These are phyloP conservation scores for Meyerozyma guilliermondii DNA, from an alignment of 1,139 yeast species.

Conservation along the genomic window DNA sequence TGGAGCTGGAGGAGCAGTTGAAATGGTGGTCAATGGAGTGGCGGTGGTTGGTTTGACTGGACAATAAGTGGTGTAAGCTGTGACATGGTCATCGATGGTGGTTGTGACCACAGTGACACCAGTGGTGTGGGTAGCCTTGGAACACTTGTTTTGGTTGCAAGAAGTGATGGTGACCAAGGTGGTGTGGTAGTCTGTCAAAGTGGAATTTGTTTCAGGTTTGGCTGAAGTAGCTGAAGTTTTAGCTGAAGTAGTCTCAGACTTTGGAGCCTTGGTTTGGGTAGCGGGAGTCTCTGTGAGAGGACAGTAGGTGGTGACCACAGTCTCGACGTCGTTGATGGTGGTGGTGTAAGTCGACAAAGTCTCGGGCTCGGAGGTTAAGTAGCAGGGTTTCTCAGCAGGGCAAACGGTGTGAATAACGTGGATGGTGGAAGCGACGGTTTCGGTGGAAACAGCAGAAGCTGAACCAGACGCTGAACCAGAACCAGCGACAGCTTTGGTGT, in stretches of 20 bases:
- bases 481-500: not conserved
- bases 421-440: not conserved
- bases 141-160: constrained; percentile 10
- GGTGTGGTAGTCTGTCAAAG: constrained; percentile 5
- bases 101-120: constrained; percentile 4
- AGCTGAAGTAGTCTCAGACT: not conserved
- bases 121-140: constrained; percentile 6
- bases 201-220: too few species aligned
- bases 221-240: not conserved
- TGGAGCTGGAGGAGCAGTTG: constrained; percentile 3
- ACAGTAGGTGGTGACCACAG: constrained; percentile 18
- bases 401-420: constrained; percentile 9
- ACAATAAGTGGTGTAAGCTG: constrained; percentile 7
- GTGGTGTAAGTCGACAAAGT: constrained; percentile 9
- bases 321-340: constrained; percentile 11
- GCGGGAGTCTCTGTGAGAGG: constrained; percentile 11
- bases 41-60: constrained; percentile 4
- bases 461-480: too few species aligned
- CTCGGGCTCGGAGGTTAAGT: constrained; percentile 9
- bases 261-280: not conserved
- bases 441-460: not conserved
- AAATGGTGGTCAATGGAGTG: constrained; percentile 5
- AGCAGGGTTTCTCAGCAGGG: constrained; percentile 3
- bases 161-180: constrained; percentile 8
- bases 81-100: constrained; percentile 6